Conservation (phyloP, 2,329 filamentous ascomycete species). For the Endothia cerciana region DNA sequence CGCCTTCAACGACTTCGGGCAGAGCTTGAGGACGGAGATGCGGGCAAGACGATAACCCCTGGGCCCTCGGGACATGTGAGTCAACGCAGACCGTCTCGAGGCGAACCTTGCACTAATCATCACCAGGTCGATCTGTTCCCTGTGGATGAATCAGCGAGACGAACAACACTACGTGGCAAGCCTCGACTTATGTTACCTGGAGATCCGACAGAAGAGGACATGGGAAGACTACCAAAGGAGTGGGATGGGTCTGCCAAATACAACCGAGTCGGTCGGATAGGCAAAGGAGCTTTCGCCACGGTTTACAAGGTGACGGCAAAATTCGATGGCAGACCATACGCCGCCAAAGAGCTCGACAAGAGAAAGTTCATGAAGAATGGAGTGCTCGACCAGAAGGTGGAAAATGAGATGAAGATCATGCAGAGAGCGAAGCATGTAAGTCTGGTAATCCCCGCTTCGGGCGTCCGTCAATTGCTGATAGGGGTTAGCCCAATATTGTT, state of each 20-base stretch:
- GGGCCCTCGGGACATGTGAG: constrained; percentile 53
- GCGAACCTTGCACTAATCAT: constrained; percentile 9
- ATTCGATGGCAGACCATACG: constrained; percentile 80
- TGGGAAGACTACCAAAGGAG: constrained; percentile 55
- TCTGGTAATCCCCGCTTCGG: constrained; percentile 22
- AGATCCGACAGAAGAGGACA: constrained; percentile 40
- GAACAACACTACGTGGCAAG: constrained; percentile 10
- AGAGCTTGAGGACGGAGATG: constrained; percentile 30
- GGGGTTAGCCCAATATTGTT: constrained; percentile 77
- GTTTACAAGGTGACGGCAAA: constrained; percentile 91
- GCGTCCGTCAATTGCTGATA: constrained; percentile 22
- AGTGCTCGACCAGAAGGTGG: constrained; percentile 84
- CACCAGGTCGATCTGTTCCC: constrained; percentile 38
- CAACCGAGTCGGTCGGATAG: constrained; percentile 79
- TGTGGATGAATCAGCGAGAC: constrained; percentile 21
- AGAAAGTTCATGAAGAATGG: constrained; percentile 92
- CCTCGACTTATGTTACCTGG: constrained; percentile 18
- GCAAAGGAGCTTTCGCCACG: constrained; percentile 92
- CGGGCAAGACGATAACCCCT: constrained; percentile 51
- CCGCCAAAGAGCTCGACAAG: constrained; percentile 95
- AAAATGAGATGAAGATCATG: constrained; percentile 98
- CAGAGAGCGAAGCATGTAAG: constrained; percentile 79
- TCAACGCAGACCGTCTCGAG: constrained; percentile 22
- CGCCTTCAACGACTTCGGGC: constrained; percentile 39
- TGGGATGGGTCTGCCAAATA: constrained; percentile 87